phyloP scores from a whole-genome alignment of 768 basidiomycete species.

The Peribolospora baueri region DNA sequence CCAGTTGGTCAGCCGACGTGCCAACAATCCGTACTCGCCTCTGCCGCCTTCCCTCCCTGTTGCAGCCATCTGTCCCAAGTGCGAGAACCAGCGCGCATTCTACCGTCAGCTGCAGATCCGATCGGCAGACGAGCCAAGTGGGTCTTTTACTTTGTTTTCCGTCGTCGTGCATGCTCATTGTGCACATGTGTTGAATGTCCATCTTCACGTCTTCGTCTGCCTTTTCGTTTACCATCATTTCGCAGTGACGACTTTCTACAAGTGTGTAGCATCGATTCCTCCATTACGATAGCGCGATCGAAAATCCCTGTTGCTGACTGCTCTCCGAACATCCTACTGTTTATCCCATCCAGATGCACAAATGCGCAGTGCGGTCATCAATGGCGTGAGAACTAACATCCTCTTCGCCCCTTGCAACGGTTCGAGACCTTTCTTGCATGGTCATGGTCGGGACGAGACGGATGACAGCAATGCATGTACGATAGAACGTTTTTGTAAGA shows the following conservation, averaged over 20 bases:
- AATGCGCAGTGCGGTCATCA: conserved; percentile 10
- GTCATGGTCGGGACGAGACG: too few species aligned
- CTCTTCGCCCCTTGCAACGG: neutral
- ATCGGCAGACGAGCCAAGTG: conserved; percentile 61
- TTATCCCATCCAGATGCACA: conserved; percentile 4
- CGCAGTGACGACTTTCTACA: conserved; percentile 16
- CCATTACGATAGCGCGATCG: neutral
- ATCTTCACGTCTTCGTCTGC: neutral
- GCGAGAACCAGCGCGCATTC: conserved; percentile 64
- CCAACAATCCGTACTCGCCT: too few species aligned
- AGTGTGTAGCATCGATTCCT: conserved; percentile 1
- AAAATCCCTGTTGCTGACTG: neutral
- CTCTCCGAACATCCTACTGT: neutral
- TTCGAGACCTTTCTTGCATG: too few species aligned
- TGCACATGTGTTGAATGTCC: neutral
- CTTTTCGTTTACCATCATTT: conserved; percentile 6
- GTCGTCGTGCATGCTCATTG: neutral
- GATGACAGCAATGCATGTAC: too few species aligned
- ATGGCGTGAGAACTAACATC: conserved; percentile 11
- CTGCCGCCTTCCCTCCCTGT: neutral
- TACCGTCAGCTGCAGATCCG: conserved; percentile 92
- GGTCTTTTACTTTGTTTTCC: conserved; percentile 8
- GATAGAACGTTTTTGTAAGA: too few species aligned
- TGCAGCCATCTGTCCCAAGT: conserved; percentile 41
- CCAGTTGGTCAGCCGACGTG: neutral